Percentiles rank a stretch among this genome's conserved stretches.
These are phyloP conservation scores for Annulohypoxylon nitens DNA, from an alignment of 495 filamentous ascomycete species.

Conservation along the genomic window DNA sequence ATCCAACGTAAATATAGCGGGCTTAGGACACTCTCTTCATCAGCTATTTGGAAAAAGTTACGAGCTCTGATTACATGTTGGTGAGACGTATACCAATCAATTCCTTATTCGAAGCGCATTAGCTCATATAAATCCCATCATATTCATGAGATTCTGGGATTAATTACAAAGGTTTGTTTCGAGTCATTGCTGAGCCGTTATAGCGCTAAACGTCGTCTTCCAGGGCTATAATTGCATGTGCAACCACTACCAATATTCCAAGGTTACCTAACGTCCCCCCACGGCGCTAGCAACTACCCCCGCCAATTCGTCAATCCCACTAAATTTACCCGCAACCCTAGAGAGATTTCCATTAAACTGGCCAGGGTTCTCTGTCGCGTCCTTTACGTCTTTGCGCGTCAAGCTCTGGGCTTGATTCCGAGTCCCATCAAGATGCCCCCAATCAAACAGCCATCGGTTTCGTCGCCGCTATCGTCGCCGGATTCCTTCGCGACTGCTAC, in stretches of 20 bases:
- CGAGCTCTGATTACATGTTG: no score
- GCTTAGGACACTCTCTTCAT: no score
- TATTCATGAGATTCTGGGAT: no score
- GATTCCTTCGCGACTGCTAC: conserved; percentile 40
- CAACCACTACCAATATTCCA: not conserved
- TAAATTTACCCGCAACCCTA: not conserved
- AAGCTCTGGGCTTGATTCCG: conserved; percentile 17
- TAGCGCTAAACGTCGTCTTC: no score
- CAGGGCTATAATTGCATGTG: not conserved
- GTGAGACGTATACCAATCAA: no score
- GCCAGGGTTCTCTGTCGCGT: conserved; percentile 36
- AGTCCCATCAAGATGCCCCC: conserved; percentile 26
- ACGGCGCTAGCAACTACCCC: conserved; percentile 4
- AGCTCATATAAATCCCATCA: no score
- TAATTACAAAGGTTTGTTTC: no score
- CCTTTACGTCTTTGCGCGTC: conserved; percentile 36
- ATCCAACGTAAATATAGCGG: no score
- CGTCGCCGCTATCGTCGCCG: conserved; percentile 33
- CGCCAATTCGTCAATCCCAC: conserved; percentile 4
- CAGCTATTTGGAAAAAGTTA: no score
- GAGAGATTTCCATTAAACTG: conserved; percentile 1
- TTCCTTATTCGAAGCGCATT: no score
- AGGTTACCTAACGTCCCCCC: not conserved
- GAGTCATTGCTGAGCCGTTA: no score
- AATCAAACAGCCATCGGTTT: not conserved